Percentiles rank a stretch among this genome's conserved stretches.
These are phyloP conservation scores for Lachancea quebecensis DNA, from an alignment of 805 yeast species.

Conservation along the genomic window DNA sequence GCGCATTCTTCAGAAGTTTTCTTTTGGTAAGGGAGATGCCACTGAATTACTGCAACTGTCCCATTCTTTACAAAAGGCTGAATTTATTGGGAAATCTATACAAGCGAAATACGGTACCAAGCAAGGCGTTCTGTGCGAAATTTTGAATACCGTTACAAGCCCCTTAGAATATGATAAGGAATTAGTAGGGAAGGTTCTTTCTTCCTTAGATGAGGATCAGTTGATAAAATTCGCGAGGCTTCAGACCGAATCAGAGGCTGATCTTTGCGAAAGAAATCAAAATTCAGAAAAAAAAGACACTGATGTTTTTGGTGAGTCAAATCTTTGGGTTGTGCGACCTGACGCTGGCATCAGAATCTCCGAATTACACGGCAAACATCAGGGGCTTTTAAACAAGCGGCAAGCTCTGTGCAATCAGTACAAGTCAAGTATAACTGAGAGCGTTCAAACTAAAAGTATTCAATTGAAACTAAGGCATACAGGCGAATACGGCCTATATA, in stretches of 20 bases:
- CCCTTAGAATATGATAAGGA: conserved; percentile 34
- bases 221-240: conserved; percentile 21
- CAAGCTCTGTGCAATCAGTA: conserved; percentile 24
- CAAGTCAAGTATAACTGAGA: conserved; percentile 23
- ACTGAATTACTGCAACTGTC: conserved; percentile 41
- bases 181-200: conserved; percentile 38
- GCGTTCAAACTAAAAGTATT: conserved; percentile 28
- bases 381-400: conserved; percentile 24
- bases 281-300: not conserved
- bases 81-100: conserved; percentile 8
- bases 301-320: not conserved
- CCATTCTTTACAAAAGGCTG: conserved; percentile 30
- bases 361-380: conserved; percentile 32
- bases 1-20: conserved; percentile 51
- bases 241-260: conserved; percentile 12
- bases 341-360: conserved; percentile 30
- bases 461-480: conserved; percentile 37
- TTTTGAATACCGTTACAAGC: not conserved
- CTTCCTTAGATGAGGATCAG: conserved; percentile 37
- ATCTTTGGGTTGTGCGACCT: conserved; percentile 33
- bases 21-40: conserved; percentile 42
- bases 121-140: not conserved
- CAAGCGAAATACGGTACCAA: conserved; percentile 3
- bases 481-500: conserved; percentile 42
- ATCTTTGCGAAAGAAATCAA: conserved; percentile 6